A percentile compares a stretch with the other conserved stretches of the same genome.
phyloP scores from a whole-genome alignment of 2,329 filamentous ascomycete genomes.

The Passalora sequoiae region DNA sequence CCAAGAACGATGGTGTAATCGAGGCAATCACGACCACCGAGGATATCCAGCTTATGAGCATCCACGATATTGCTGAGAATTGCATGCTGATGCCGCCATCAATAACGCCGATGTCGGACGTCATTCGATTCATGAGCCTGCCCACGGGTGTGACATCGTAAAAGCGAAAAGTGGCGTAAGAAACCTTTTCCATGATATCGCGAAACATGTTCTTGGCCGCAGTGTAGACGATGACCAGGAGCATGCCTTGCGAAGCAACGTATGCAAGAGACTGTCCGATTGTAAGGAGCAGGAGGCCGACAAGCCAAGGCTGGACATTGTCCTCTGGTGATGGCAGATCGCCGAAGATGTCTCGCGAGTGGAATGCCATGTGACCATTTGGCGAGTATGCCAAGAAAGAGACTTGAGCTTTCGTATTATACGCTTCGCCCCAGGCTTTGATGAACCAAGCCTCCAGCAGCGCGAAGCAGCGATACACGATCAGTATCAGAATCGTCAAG shows the following conservation, averaged over 20 bases:
- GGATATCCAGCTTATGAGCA: constrained; percentile 64
- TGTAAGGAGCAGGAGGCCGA: constrained; percentile 64
- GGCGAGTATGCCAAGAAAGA: constrained; percentile 13
- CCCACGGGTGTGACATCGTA: constrained; percentile 88
- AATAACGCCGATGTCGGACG: constrained; percentile 81
- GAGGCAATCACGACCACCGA: constrained; percentile 73
- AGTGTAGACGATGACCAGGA: constrained; percentile 72
- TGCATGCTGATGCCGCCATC: constrained; percentile 78
- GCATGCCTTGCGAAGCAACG: constrained; percentile 58
- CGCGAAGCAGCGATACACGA: constrained; percentile 58
- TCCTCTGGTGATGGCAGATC: constrained; percentile 61
- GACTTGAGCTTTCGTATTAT: constrained; percentile 38
- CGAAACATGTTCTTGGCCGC: constrained; percentile 72
- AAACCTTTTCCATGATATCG: constrained; percentile 66
- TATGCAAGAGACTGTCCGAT: constrained; percentile 55
- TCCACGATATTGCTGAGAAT: constrained; percentile 66
- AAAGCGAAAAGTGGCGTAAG: constrained; percentile 78
- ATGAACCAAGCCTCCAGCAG: constrained; percentile 73
- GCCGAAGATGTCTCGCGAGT: constrained; percentile 38
- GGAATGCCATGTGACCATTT: constrained; percentile 10
- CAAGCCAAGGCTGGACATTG: constrained; percentile 69
- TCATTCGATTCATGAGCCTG: constrained; percentile 85
- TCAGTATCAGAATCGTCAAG: constrained; percentile 57
- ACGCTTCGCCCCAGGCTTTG: constrained; percentile 81
- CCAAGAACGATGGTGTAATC: constrained; percentile 70